phyloP scores from a whole-genome alignment of 2,329 filamentous ascomycete species.

The Colletotrichum zoysiae region DNA sequence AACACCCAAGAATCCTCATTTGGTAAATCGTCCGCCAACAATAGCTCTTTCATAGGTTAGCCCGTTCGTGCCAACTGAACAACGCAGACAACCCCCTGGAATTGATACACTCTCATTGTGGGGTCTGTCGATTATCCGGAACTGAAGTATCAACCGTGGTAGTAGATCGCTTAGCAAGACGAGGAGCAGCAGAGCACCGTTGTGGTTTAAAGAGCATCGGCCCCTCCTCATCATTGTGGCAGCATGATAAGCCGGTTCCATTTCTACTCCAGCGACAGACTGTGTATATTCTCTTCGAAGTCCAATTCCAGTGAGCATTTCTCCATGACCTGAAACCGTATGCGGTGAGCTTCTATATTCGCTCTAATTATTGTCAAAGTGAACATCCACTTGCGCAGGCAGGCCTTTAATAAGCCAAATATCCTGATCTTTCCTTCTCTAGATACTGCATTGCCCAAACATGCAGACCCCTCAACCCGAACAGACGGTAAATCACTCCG shows the following conservation, averaged over 20 bases:
- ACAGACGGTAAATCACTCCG: not conserved
- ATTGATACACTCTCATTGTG: not conserved
- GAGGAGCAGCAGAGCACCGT: not conserved
- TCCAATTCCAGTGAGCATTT: not conserved
- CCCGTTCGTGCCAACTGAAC: not conserved
- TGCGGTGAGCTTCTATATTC: not conserved
- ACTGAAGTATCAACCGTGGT: not conserved
- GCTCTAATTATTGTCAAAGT: not conserved
- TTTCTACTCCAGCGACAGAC: not conserved
- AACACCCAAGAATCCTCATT: not conserved
- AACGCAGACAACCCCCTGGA: not conserved
- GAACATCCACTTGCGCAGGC: not conserved
- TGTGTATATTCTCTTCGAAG: not conserved
- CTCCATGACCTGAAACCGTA: not conserved
- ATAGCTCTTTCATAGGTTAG: not conserved
- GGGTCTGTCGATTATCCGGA: not conserved
- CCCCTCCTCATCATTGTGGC: not conserved
- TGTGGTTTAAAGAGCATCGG: not conserved
- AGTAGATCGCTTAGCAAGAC: too few relatives aligned
- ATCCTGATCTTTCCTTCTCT: not conserved
- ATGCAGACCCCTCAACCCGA: not conserved
- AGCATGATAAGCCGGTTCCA: not conserved
- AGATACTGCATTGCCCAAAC: not conserved
- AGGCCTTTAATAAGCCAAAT: not conserved
- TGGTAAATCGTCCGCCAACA: not conserved